These are phyloP conservation scores for Limonium bicolor DNA, from an alignment of 148 eudicot genomes.

Conservation along the genomic window DNA sequence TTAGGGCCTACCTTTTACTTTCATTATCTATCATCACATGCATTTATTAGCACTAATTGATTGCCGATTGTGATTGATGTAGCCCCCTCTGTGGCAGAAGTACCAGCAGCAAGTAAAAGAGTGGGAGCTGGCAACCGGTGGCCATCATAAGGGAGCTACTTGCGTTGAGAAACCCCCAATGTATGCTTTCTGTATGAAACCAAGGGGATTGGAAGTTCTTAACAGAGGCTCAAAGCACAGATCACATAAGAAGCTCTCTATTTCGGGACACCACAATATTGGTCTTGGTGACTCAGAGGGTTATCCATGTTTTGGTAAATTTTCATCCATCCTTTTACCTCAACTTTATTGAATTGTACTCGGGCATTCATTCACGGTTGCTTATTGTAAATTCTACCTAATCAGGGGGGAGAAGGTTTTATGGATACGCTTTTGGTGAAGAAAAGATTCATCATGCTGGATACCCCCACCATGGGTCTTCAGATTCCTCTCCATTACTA, in stretches of 20 bases:
- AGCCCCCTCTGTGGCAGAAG: conserved; percentile 93
- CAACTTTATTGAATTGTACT: background rate
- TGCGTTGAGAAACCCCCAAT: conserved; percentile 61
- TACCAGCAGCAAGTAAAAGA: conserved; percentile 70
- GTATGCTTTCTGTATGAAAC: conserved; percentile 90
- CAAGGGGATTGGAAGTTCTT: conserved; percentile 76
- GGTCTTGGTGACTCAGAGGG: conserved; percentile 36
- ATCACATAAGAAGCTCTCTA: conserved; percentile 51
- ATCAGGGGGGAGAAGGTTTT: conserved; percentile 41
- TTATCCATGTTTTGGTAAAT: conserved; percentile 41
- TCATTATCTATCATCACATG: too few species aligned
- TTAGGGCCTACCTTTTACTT: too few species aligned
- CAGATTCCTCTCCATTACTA: conserved; percentile 53
- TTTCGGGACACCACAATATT: conserved; percentile 32
- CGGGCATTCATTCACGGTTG: background rate
- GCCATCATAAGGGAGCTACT: conserved; percentile 32
- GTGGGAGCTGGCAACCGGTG: conserved; percentile 54
- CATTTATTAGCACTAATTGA: too few species aligned
- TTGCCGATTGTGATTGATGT: conserved; percentile 21
- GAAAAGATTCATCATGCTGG: conserved; percentile 31
- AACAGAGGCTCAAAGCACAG: conserved; percentile 82
- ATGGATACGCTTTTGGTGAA: conserved; percentile 46
- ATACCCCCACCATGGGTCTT: conserved; percentile 30
- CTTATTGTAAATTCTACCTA: conserved; percentile 2
- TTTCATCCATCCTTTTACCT: background rate